Evolutionary conservation across 176 grass and related monocot species (phyloP), one percentile per base, ranked within the genome.

Genomic region (Carex littledalei): DNA sequence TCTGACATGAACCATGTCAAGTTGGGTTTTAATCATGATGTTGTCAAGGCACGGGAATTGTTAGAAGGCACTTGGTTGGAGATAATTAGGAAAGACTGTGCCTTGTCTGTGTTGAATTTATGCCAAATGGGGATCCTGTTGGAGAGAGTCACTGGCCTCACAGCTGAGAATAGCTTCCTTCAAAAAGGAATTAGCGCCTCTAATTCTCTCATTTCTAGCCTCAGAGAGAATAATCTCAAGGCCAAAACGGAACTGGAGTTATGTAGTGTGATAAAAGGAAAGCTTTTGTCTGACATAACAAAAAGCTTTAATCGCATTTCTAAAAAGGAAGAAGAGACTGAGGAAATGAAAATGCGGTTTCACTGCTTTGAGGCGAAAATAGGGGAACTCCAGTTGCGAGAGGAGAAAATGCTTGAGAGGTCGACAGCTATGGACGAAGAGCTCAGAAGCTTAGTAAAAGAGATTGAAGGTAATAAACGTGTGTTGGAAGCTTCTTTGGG

Each of bases 71-170:
- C 83, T 70, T 98, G 95, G 95, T 80, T 88, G 78, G 95, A 93
- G 76, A 98, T 98, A 47, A 95, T 98, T 66, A 86, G 86, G 86
- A 98, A 95, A 89, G 95, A 98, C 87, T 98, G 93, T 92, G 86
- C 93, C 73, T 64, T 98, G 84, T 98, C 95, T 55, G 91, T 95
- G 13, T 88, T 98, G 54, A 93, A 98, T 74, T 87, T 98, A 37
- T 98, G 95, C 73, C 93, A 98, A 74, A 95, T 98, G 93, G 93
- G 93, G 26, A 95, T 93, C 84, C 84, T 98, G 72, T 81, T 94
- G 54, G 93, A 95, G 68, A 93, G 93, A 89, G 87, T 98, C 81
- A 98, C 88, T 78, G 95, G 91, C 62, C 66, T 98, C 31, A 91
- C 89, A 87, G 86, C 86, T 74, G 91, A 98, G 87, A 98, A 98